Evolutionary conservation across 2,329 filamentous ascomycete genomes (phyloP).

Genomic region (Blastomyces parvus): DNA sequence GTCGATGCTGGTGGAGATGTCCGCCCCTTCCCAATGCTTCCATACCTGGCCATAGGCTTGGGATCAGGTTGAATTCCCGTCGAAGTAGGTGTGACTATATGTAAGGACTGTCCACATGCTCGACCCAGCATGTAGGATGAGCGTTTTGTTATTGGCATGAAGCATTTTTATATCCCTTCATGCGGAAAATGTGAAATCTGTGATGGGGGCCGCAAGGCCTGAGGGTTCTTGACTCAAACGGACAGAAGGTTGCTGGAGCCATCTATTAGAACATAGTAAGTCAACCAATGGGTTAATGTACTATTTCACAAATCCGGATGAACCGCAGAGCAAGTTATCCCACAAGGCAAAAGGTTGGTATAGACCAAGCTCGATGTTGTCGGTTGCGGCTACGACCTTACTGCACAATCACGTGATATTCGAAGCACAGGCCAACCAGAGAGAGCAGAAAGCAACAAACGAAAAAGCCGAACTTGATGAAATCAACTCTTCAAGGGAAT

Average conservation of each 20-base stretch:
- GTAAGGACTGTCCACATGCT: not conserved
- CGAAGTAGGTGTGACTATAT: not conserved
- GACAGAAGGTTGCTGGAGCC: no score
- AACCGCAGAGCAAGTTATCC: no score
- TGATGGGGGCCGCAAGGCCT: no score
- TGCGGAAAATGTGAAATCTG: no score
- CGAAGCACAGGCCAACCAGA: not conserved
- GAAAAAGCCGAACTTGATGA: not conserved
- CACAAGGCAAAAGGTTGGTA: no score
- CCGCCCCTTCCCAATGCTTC: no score
- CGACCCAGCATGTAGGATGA: not conserved
- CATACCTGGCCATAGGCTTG: not conserved
- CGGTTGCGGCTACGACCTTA: not conserved
- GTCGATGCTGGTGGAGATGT: not conserved
- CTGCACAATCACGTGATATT: not conserved
- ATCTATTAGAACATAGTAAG: no score
- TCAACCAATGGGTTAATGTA: no score
- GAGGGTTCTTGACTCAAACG: no score
- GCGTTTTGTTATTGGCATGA: not conserved
- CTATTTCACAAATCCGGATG: no score
- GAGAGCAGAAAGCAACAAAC: not conserved
- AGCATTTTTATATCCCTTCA: no score
- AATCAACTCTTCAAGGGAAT: not conserved
- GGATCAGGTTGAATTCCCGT: not conserved
- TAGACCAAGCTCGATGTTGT: no score